Evolutionary conservation across 208 protist species (phyloP), one percentile per base, ranked within the genome.

Genomic region (Leptomonas seymouri): DNA sequence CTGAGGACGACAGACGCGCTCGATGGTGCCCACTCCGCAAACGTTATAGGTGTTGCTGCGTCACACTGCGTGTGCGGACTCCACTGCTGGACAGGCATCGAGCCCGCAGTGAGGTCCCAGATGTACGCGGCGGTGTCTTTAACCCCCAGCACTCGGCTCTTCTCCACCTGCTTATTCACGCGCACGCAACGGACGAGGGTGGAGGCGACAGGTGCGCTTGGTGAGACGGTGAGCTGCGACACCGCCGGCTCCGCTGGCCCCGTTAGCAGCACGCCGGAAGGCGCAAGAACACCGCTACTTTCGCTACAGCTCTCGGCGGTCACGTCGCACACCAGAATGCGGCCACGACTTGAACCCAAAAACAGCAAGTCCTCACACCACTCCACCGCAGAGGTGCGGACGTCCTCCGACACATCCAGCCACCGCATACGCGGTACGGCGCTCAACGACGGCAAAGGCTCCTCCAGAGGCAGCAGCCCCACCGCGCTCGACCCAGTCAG

Each of bases 351-450:
- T 42, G 76, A 87, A 23, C 90, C 90, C 5, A 90, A 45, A 16
- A 93, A 78, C 12, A 93, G 73, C 21, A 87, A 46, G 14, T 78
- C 76, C 18, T 93, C 86, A 54, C 81, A 80, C 86, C 87, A 96
- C 57, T 83, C 81, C 31, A 96, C 57, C 11, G 70, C 74, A 11
- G 84, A 80, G 5, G 75, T 63, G 50, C 66, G 70, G 2, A 70
- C 56, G 42, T 78, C 80, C n/a, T 60, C 59, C 0, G 77, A 62
- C 39, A 96, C 45, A 65, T 91, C 84, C 7, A 93, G 76, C 88
- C 90, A 93, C 18, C 78, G 78, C 81, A 90, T 91, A n/a, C 78
- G 66, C 39, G 74, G 50, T 14, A 78, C 80, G 15, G 69, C 84
- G 2, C 68, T 61, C 49, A 91, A 72, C 16, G 74, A 80, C 39